Evolutionary conservation across 2,329 filamentous ascomycete genomes (phyloP).

Genomic region (Penicillium griseofulvum): DNA sequence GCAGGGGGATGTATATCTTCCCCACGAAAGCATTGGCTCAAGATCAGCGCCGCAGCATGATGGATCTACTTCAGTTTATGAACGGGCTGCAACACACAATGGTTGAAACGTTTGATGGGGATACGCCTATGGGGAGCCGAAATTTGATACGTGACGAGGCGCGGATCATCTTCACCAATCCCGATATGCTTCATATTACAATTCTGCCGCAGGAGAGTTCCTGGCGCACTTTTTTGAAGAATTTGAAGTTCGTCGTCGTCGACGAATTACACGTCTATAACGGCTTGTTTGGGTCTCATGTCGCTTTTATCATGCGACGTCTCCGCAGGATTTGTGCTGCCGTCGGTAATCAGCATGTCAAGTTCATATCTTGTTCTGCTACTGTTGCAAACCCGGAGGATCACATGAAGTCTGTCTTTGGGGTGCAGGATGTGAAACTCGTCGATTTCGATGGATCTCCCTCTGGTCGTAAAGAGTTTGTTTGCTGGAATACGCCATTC

Average conservation of each 20-base stretch:
- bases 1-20: constrained; percentile 95
- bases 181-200: constrained; percentile 94
- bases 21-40: constrained; percentile 95
- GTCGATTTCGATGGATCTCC: constrained; percentile 93
- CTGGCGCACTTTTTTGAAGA: constrained; percentile 85
- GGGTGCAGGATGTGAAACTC: constrained; percentile 73
- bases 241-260: constrained; percentile 85
- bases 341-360: constrained; percentile 78
- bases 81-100: constrained; percentile 69
- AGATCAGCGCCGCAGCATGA: constrained; percentile 85
- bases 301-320: constrained; percentile 91
- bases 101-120: constrained; percentile 94
- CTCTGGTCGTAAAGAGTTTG: constrained; percentile 85
- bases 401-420: constrained; percentile 94
- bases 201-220: constrained; percentile 87
- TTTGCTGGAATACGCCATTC: constrained; percentile 97
- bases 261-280: constrained; percentile 96
- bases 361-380: constrained; percentile 93
- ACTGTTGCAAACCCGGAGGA: constrained; percentile 89
- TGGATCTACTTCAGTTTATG: constrained; percentile 80
- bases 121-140: constrained; percentile 78
- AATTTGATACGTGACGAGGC: constrained; percentile 82
- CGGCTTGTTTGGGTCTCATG: constrained; percentile 87
- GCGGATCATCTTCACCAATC: constrained; percentile 93
- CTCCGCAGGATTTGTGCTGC: constrained; percentile 84